Evolutionary conservation across 2,329 filamentous ascomycete species (phyloP).

Genomic region (Fusarium sp.): DNA sequence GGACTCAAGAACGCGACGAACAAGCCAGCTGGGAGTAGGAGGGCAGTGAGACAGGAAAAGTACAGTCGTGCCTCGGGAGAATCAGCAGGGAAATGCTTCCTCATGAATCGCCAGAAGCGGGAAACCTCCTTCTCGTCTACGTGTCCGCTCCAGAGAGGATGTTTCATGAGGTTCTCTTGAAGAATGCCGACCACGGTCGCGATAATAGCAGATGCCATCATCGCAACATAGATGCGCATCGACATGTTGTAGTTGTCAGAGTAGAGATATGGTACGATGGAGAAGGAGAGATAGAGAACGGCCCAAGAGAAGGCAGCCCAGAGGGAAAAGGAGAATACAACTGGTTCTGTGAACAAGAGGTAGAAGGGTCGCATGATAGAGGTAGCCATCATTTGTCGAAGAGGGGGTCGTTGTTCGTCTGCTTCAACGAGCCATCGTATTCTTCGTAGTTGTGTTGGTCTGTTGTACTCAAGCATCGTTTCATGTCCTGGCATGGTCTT

Average conservation of each 20-base stretch:
- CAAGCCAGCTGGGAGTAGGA: constrained; percentile 79
- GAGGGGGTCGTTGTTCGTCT: constrained; percentile 77
- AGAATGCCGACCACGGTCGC: constrained; percentile 75
- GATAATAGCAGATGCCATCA: constrained; percentile 72
- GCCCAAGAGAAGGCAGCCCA: constrained; percentile 94
- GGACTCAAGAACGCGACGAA: constrained; percentile 58
- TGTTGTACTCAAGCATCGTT: constrained; percentile 10
- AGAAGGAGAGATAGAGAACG: constrained; percentile 85
- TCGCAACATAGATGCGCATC: constrained; percentile 77
- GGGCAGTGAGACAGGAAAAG: constrained; percentile 80
- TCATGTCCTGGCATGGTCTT: constrained; percentile 17
- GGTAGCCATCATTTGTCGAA: constrained; percentile 75
- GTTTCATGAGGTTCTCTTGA: constrained; percentile 73
- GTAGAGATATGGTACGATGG: constrained; percentile 83
- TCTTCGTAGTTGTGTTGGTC: constrained; percentile 49
- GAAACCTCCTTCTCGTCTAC: constrained; percentile 38
- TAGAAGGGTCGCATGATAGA: constrained; percentile 83
- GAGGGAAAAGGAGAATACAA: constrained; percentile 86
- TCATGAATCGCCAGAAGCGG: constrained; percentile 56
- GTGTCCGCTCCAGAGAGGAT: constrained; percentile 47
- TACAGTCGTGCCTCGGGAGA: constrained; percentile 83
- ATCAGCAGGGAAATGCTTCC: constrained; percentile 57
- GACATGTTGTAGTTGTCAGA: constrained; percentile 69
- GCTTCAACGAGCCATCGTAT: constrained; percentile 83
- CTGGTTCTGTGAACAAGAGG: constrained; percentile 77